Evolutionary conservation across 805 yeast species (phyloP), one percentile per base, ranked within the genome.

Genomic region (Ogataea nonfermentans): DNA sequence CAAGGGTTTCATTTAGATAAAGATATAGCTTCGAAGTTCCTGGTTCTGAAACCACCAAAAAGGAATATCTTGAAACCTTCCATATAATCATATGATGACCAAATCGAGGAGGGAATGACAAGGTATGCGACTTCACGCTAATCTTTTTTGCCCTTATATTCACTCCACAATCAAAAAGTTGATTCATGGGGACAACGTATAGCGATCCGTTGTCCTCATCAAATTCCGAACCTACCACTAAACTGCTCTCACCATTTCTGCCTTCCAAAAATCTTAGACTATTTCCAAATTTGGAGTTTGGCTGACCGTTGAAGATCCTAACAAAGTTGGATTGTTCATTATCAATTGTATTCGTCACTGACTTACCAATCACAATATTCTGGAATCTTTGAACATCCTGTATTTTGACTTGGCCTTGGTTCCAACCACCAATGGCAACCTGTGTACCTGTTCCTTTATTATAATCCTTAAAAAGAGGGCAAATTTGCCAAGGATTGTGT

Each of bases 181-280:
- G 63, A 1, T 43, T 41, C 25, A 73, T 29, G 1, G 77, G 72
- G 2, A 75, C 46, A 5, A 75, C 48, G 46, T 73, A 75, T 0
- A 73, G 65, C 0, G 76, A 59, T 0, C 80, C 80, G 12, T 37
- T 30, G 0, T 31, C 26, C 9, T 67, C 71, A 40, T 76, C 80
- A 41, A 56, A 64, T 2, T 75, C 76, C 2, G 83, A 70, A 1
- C 79, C 70, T 2, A 78, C 63, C 0, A 80, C 82, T 5, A 77
- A 32, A 9, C 74, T 66, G 2, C 35, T 37, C 9, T 48, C 53
- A 0, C 63, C 61, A 19, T 61, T 56, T 7, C 67, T 48, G 41
- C 69, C 73, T n/a, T 63, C 55, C 0, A 80, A 79, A 3, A 66
- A 34, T 2, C 65, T 59, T 3, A 78, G 32, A 4, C 68, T 59